phyloP scores from a whole-genome alignment of 129 eudicot species.

The Flaveria robusta region DNA sequence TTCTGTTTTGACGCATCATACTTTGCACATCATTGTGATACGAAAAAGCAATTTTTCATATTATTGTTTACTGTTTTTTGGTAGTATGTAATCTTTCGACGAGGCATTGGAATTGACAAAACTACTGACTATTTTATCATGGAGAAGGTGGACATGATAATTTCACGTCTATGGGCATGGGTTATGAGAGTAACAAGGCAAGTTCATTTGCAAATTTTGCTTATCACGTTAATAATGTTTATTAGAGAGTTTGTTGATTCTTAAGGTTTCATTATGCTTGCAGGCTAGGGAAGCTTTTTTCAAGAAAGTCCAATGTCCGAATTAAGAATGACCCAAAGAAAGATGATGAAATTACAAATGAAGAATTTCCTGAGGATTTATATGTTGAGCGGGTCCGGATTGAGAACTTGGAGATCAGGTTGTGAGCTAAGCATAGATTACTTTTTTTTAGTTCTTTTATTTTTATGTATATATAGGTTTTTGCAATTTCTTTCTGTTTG shows the following conservation, averaged over 20 bases:
- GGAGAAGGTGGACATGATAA: slow-evolving; percentile 88
- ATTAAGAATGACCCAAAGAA: slow-evolving; percentile 47
- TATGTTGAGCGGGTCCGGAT: slow-evolving; percentile 84
- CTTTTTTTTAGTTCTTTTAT: background rate
- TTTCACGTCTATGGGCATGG: slow-evolving; percentile 80
- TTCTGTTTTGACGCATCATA: slow-evolving; percentile 12
- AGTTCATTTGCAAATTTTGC: background rate
- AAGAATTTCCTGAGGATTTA: slow-evolving; percentile 54
- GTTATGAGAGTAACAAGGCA: slow-evolving; percentile 73
- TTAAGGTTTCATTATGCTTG: slow-evolving; percentile 24
- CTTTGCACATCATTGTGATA: slow-evolving; percentile 1
- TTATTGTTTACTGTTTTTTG: slow-evolving; percentile 23
- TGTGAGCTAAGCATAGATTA: slow-evolving; percentile 1
- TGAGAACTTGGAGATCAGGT: slow-evolving; percentile 86
- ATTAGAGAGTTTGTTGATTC: slow-evolving; percentile 18
- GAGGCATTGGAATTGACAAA: slow-evolving; percentile 89
- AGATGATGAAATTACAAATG: slow-evolving; percentile 55
- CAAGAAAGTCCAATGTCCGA: slow-evolving; percentile 49
- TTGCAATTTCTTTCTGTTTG: slow-evolving; percentile 5
- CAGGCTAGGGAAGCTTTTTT: slow-evolving; percentile 62
- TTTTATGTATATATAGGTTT: background rate
- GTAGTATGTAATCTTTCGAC: slow-evolving; percentile 85
- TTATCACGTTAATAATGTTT: slow-evolving; percentile 9
- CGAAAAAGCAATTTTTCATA: background rate
- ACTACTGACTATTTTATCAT: slow-evolving; percentile 69